These are phyloP conservation scores for Aspergillus neoniger DNA, from an alignment of 2,329 filamentous ascomycete genomes.

Conservation along the genomic window DNA sequence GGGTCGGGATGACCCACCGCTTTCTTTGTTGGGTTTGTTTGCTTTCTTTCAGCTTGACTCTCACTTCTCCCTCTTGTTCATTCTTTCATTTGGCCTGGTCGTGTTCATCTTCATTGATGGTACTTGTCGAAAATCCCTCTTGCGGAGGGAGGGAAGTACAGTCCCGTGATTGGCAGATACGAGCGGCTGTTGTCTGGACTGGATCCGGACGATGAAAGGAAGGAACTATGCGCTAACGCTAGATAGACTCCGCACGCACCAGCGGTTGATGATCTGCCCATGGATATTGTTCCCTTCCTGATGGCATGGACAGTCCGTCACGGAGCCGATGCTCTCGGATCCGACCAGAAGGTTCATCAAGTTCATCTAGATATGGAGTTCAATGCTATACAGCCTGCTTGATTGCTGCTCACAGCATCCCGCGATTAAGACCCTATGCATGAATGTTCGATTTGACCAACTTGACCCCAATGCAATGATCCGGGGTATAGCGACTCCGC, in stretches of 20 bases:
- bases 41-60: background rate
- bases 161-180: background rate
- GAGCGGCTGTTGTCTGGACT: background rate
- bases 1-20: background rate
- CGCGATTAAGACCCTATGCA: background rate
- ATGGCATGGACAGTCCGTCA: background rate
- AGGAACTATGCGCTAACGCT: background rate
- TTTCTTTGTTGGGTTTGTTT: constrained; percentile 1
- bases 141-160: background rate
- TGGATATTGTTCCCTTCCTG: background rate
- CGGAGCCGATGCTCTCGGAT: background rate
- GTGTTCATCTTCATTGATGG: background rate
- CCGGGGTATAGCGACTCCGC: background rate
- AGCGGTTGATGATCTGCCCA: background rate
- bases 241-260: background rate
- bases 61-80: background rate
- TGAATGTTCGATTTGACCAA: background rate
- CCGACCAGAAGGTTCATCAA: background rate
- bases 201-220: background rate
- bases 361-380: background rate
- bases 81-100: background rate
- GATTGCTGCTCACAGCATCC: background rate
- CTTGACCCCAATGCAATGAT: background rate
- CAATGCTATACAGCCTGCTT: background rate
- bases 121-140: background rate